Percentiles rank a stretch among this genome's conserved stretches.
Conservation (phyloP, 768 basidiomycete genomes). For the Leccinum incarnatum region DNA sequence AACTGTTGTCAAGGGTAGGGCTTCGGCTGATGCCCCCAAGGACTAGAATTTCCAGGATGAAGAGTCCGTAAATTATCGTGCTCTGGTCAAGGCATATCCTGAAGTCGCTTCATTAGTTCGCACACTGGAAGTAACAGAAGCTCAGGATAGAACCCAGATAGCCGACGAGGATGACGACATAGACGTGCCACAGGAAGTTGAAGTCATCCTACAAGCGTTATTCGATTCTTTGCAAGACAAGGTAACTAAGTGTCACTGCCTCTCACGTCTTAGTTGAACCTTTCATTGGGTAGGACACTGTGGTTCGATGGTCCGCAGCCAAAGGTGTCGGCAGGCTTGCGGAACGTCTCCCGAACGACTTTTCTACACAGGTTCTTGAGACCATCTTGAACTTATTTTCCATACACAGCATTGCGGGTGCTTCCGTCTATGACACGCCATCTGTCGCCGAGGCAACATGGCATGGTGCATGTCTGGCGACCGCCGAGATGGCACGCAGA, state of each 20-base stretch:
- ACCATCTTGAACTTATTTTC: conserved; percentile 74
- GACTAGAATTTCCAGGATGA: conserved; percentile 35
- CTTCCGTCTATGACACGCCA: conserved; percentile 67
- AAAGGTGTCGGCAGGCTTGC: conserved; percentile 88
- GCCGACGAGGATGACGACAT: conserved; percentile 40
- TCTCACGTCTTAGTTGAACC: background rate
- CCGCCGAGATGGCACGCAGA: conserved; percentile 89
- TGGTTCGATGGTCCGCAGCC: conserved; percentile 92
- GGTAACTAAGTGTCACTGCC: conserved; percentile 39
- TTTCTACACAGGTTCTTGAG: conserved; percentile 78
- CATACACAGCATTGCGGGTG: conserved; percentile 65
- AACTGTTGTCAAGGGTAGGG: conserved; percentile 64
- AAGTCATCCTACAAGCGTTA: conserved; percentile 67
- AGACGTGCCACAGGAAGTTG: conserved; percentile 79
- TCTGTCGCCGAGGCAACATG: conserved; percentile 82
- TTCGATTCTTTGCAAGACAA: conserved; percentile 78
- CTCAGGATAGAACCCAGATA: conserved; percentile 5
- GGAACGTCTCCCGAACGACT: conserved; percentile 72
- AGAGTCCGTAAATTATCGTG: conserved; percentile 35
- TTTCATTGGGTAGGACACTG: conserved; percentile 67
- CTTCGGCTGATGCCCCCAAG: conserved; percentile 58
- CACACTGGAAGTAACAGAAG: conserved; percentile 18
- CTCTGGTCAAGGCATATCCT: conserved; percentile 25
- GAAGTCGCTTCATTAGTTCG: conserved; percentile 24
- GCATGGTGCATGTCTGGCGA: conserved; percentile 92